Conservation (phyloP, 345 rosid genomes). For the Gynandropsis gynandra region DNA sequence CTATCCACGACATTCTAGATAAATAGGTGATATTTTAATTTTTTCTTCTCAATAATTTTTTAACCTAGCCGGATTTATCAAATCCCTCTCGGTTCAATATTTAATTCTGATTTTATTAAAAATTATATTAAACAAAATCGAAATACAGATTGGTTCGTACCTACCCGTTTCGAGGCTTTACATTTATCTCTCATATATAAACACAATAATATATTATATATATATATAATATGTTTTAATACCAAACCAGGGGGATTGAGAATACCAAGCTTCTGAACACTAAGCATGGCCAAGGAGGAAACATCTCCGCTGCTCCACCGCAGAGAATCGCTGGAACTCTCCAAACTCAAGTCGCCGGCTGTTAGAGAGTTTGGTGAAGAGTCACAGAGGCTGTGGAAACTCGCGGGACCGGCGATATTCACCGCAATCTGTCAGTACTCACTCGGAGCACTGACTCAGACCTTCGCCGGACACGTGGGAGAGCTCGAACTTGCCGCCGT, state of each 20-base stretch:
- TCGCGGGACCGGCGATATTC: conserved; percentile 90
- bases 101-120: too few species aligned
- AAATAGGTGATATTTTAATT: too few species aligned
- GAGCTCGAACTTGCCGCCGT: conserved; percentile 88
- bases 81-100: too few species aligned
- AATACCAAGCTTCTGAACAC: neutral
- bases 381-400: conserved; percentile 64
- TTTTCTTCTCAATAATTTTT: too few species aligned
- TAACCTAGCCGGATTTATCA: too few species aligned
- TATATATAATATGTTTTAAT: too few species aligned
- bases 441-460: conserved; percentile 84
- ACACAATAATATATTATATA: too few species aligned
- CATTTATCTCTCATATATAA: too few species aligned
- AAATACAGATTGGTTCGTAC: too few species aligned
- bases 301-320: conserved; percentile 23
- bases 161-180: too few species aligned
- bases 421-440: conserved; percentile 71
- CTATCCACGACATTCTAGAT: too few species aligned
- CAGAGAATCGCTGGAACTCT: conserved; percentile 20
- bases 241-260: neutral
- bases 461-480: conserved; percentile 61
- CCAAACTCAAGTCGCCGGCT: conserved; percentile 14
- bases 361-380: conserved; percentile 52
- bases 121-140: too few species aligned
- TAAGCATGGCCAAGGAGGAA: conserved; percentile 11